Percentiles rank a stretch among this genome's conserved stretches.
phyloP scores from a whole-genome alignment of 208 protist species.

The Leishmania lainsoni region DNA sequence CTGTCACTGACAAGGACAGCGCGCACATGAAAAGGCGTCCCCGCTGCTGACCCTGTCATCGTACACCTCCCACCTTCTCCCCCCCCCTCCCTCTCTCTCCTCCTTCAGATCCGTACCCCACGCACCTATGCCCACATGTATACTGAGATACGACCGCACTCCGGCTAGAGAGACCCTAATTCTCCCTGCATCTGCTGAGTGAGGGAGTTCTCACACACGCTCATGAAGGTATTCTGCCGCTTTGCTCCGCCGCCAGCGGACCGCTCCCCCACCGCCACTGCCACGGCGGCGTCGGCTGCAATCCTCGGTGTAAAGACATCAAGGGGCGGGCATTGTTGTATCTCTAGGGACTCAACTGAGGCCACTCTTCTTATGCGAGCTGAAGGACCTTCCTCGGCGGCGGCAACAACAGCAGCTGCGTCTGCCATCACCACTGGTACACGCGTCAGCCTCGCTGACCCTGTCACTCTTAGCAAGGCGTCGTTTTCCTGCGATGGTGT shows the following conservation, averaged over 20 bases:
- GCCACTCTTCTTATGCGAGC: constrained; percentile 19
- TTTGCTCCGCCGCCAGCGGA: constrained; percentile 31
- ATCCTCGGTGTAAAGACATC: background rate
- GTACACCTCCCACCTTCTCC: background rate
- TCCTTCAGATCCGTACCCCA: background rate
- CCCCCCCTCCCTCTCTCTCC: background rate
- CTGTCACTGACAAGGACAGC: background rate
- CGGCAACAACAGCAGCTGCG: background rate
- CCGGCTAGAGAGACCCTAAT: background rate
- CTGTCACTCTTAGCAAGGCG: constrained; percentile 37
- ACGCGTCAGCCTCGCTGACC: constrained; percentile 36
- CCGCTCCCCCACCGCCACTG: background rate
- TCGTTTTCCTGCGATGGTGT: constrained; percentile 44
- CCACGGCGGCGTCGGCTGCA: background rate
- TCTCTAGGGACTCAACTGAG: background rate
- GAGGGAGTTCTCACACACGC: background rate
- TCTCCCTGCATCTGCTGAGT: background rate
- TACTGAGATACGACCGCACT: background rate
- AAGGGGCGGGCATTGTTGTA: background rate
- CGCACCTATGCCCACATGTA: background rate
- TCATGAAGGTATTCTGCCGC: constrained; percentile 68
- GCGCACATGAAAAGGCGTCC: background rate
- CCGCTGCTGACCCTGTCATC: background rate
- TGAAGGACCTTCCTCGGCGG: background rate
- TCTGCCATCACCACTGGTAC: background rate